A percentile compares a stretch with the other conserved stretches of the same genome.
Evolutionary conservation across 2,329 filamentous ascomycete species (phyloP).

Genomic region (Blastomyces gilchristii): DNA sequence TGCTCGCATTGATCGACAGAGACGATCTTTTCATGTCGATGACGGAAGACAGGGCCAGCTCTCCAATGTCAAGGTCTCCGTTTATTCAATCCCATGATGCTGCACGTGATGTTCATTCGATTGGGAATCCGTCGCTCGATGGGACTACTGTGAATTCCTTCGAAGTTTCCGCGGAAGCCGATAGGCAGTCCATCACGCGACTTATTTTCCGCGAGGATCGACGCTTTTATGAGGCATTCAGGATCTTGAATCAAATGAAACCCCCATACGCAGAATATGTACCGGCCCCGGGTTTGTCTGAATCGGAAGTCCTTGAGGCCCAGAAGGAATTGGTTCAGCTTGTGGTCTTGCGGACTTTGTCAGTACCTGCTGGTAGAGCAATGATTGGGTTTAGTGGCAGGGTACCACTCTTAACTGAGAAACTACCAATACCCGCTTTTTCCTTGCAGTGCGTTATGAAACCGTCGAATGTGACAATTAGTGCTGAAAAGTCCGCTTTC

Average conservation of each 20-base stretch:
- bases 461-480: slow-evolving; percentile 81
- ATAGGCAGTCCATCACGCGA: slow-evolving; percentile 71
- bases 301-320: slow-evolving; percentile 78
- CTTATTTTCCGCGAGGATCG: slow-evolving; percentile 87
- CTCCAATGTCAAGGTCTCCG: slow-evolving; percentile 26
- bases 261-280: slow-evolving; percentile 68
- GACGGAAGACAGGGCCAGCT: slow-evolving; percentile 35
- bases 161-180: slow-evolving; percentile 71
- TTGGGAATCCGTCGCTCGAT: slow-evolving; percentile 49
- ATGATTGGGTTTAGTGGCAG: slow-evolving; percentile 82
- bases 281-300: slow-evolving; percentile 65
- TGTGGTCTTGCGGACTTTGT: slow-evolving; percentile 76
- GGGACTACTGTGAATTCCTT: slow-evolving; percentile 46
- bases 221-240: slow-evolving; percentile 74
- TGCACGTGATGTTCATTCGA: slow-evolving; percentile 63
- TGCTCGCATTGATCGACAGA: slow-evolving; percentile 67
- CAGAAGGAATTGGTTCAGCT: slow-evolving; percentile 85
- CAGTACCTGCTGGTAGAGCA: slow-evolving; percentile 75
- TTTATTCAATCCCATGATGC: slow-evolving; percentile 52
- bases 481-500: slow-evolving; percentile 77
- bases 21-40: slow-evolving; percentile 67
- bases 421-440: slow-evolving; percentile 80
- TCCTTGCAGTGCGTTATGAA: slow-evolving; percentile 86
- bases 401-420: slow-evolving; percentile 82
- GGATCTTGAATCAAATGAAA: slow-evolving; percentile 74